Evolutionary conservation across 805 yeast species (phyloP).

Genomic region (Candida tammaniensis): DNA sequence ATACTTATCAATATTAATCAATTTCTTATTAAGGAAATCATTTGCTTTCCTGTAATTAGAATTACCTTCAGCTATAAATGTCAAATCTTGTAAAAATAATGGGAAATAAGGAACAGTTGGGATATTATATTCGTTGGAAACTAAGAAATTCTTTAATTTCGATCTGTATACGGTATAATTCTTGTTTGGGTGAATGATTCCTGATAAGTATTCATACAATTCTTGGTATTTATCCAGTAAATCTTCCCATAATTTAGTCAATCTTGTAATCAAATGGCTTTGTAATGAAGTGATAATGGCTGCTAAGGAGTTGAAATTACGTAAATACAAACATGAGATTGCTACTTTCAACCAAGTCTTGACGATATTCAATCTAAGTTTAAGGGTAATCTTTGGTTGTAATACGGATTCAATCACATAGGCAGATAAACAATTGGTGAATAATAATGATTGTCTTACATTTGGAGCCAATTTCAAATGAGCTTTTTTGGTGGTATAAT

Average conservation of each 20-base stretch:
- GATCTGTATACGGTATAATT: slow-evolving; percentile 68
- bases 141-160: slow-evolving; percentile 55
- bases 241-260: slow-evolving; percentile 56
- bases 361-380: slow-evolving; percentile 51
- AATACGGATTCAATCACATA: slow-evolving; percentile 71
- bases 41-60: slow-evolving; percentile 62
- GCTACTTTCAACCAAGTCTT: slow-evolving; percentile 76
- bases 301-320: slow-evolving; percentile 77
- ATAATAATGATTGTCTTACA: slow-evolving; percentile 56
- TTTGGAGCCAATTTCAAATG: slow-evolving; percentile 61
- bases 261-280: slow-evolving; percentile 64
- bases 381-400: slow-evolving; percentile 47
- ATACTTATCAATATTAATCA: slow-evolving; percentile 74
- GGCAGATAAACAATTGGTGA: slow-evolving; percentile 69
- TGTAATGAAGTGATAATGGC: slow-evolving; percentile 77
- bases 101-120: slow-evolving; percentile 79
- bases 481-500: slow-evolving; percentile 58
- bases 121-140: slow-evolving; percentile 45
- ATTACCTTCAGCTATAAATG: slow-evolving; percentile 82
- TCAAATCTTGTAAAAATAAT: slow-evolving; percentile 72
- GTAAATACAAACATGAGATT: slow-evolving; percentile 64
- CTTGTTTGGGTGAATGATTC: slow-evolving; percentile 72
- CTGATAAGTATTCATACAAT: slow-evolving; percentile 59
- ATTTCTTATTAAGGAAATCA: slow-evolving; percentile 52
- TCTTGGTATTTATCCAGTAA: slow-evolving; percentile 59